Evolutionary conservation across 164 flowering plant species (phyloP).

Genomic region (Brasenia schreberi): DNA sequence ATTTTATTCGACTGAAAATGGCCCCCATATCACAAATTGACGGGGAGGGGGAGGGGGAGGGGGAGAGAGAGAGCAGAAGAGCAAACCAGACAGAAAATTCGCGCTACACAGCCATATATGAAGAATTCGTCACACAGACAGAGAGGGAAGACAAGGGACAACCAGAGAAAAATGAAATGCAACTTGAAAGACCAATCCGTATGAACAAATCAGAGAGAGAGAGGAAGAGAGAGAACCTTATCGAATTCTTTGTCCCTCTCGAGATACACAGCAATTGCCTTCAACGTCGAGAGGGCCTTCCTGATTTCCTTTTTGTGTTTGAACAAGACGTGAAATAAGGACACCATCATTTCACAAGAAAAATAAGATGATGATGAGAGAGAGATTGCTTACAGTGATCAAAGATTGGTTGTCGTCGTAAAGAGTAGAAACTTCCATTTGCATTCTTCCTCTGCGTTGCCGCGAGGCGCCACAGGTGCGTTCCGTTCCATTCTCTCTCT

Average conservation of each 20-base stretch:
- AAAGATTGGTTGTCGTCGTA: constrained; percentile 38
- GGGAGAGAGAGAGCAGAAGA: background rate
- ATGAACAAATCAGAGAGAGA: background rate
- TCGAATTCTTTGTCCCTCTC: constrained; percentile 43
- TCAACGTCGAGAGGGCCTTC: constrained; percentile 28
- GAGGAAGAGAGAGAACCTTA: constrained; percentile 3
- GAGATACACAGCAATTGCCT: constrained; percentile 52
- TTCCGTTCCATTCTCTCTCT: background rate
- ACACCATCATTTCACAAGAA: background rate
- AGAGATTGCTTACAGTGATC: constrained; percentile 24
- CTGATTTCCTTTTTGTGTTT: constrained; percentile 50
- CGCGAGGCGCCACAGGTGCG: background rate
- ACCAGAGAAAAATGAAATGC: too few species aligned
- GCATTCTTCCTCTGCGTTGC: constrained; percentile 19
- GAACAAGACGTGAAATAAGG: background rate
- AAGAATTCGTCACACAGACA: too few species aligned
- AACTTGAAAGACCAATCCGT: background rate
- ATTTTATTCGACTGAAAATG: too few species aligned
- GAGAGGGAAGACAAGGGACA: too few species aligned
- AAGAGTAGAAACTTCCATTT: constrained; percentile 22
- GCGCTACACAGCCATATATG: too few species aligned
- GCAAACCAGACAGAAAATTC: too few species aligned
- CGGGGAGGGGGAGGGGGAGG: too few species aligned
- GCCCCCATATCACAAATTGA: too few species aligned
- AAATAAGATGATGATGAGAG: background rate